Conservation (phyloP, 2,329 filamentous ascomycete genomes). For the Diplodia mutila region DNA sequence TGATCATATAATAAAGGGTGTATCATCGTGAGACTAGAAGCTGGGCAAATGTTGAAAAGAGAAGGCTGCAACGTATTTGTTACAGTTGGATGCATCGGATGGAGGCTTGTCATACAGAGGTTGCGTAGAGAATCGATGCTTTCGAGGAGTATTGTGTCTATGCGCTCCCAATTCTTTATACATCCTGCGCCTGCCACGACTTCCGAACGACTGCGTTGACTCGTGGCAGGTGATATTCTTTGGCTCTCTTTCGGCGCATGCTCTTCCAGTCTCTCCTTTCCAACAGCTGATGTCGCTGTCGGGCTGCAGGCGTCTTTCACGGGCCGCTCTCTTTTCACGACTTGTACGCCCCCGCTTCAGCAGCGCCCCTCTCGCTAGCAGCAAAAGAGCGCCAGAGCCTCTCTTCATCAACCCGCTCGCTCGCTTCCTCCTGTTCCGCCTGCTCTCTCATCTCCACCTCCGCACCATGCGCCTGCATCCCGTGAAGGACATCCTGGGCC, state of each 20-base stretch:
- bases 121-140: background rate
- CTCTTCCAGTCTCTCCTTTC: background rate
- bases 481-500: background rate
- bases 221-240: too few relatives aligned
- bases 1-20: background rate
- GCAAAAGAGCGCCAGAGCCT: constrained; percentile 24
- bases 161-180: background rate
- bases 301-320: background rate
- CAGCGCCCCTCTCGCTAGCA: constrained; percentile 17
- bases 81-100: too few relatives aligned
- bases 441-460: constrained; percentile 16
- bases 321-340: background rate
- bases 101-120: too few relatives aligned
- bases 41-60: too few relatives aligned
- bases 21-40: background rate
- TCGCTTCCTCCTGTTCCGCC: constrained; percentile 9
- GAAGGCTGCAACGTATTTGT: too few relatives aligned
- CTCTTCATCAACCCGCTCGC: constrained; percentile 1
- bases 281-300: background rate
- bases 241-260: background rate
- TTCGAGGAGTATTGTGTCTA: background rate
- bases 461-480: constrained; percentile 12
- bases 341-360: constrained; percentile 10
- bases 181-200: background rate
- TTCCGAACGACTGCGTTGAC: background rate